A percentile compares a stretch with the other conserved stretches of the same genome.
Evolutionary conservation across 306 rosid genomes (phyloP).

Genomic region (Rosa rugosa): DNA sequence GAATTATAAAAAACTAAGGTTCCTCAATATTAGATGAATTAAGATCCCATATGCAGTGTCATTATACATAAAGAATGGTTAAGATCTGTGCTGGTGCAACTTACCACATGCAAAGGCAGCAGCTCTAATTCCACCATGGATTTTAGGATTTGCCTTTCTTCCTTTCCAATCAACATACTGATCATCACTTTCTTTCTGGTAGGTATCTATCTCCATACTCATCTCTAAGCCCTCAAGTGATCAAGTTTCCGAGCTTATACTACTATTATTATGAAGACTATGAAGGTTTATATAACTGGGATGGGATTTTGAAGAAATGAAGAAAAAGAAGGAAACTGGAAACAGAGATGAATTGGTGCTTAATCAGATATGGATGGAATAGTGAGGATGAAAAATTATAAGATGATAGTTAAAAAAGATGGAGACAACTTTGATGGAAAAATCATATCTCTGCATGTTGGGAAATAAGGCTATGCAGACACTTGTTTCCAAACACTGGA

Average conservation of each 20-base stretch:
- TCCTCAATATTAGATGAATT: not conserved
- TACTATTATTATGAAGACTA: not conserved
- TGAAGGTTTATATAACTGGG: not conserved
- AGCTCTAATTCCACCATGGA: slow-evolving; percentile 37
- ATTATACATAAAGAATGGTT: not conserved
- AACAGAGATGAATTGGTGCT: not conserved
- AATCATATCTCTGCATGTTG: not conserved
- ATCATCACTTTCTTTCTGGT: not conserved
- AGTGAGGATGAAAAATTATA: not conserved
- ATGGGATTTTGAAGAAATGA: not conserved
- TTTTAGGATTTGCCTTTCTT: slow-evolving; percentile 21
- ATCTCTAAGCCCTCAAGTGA: not conserved
- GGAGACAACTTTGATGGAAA: not conserved
- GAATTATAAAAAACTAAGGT: not conserved
- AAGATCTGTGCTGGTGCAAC: not conserved
- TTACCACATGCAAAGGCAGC: slow-evolving; percentile 35
- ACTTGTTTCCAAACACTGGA: slow-evolving; percentile 9
- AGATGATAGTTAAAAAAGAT: not conserved
- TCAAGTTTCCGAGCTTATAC: not conserved
- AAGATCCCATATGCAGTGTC: not conserved
- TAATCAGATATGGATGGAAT: not conserved
- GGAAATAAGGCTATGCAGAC: slow-evolving; percentile 10
- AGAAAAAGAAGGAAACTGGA: not conserved
- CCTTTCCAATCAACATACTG: slow-evolving; percentile 36
- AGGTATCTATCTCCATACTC: slow-evolving; percentile 7